Conservation (phyloP, 768 basidiomycete genomes). For the Tricholoma furcatifolium region DNA sequence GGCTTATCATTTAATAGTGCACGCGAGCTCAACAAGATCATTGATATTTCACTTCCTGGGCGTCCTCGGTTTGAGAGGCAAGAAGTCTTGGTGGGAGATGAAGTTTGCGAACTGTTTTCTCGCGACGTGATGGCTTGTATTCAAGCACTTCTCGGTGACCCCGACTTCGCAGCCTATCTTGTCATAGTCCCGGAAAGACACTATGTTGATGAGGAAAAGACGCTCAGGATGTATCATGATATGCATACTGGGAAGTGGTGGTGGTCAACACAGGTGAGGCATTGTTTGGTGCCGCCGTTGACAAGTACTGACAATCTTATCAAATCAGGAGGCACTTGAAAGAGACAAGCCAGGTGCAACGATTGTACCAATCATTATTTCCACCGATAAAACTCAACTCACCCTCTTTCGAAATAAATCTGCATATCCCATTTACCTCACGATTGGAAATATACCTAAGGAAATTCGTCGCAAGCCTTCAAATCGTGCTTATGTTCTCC, state of each 20-base stretch:
- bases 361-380: conserved; percentile 42
- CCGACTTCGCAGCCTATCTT: conserved; percentile 29
- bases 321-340: conserved; percentile 19
- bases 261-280: conserved; percentile 45
- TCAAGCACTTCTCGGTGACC: conserved; percentile 30
- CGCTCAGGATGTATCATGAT: conserved; percentile 26
- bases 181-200: conserved; percentile 35
- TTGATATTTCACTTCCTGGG: conserved; percentile 22
- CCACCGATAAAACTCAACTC: too few relatives aligned
- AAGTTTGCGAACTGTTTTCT: conserved; percentile 21
- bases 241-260: conserved; percentile 55
- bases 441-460: not conserved
- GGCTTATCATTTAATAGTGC: conserved; percentile 23
- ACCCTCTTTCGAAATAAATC: too few relatives aligned
- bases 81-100: conserved; percentile 25
- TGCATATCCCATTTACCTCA: conserved; percentile 19
- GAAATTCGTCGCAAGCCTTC: too few relatives aligned
- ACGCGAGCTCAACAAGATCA: conserved; percentile 24
- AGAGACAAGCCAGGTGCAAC: conserved; percentile 23
- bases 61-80: conserved; percentile 23
- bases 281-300: not conserved
- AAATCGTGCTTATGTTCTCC: not conserved
- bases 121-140: conserved; percentile 37
- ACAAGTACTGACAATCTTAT: too few relatives aligned
- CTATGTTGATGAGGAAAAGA: conserved; percentile 28